Percentiles rank a stretch among this genome's conserved stretches.
These are phyloP conservation scores for Mycena amicta DNA, from an alignment of 768 basidiomycete genomes.

Conservation along the genomic window DNA sequence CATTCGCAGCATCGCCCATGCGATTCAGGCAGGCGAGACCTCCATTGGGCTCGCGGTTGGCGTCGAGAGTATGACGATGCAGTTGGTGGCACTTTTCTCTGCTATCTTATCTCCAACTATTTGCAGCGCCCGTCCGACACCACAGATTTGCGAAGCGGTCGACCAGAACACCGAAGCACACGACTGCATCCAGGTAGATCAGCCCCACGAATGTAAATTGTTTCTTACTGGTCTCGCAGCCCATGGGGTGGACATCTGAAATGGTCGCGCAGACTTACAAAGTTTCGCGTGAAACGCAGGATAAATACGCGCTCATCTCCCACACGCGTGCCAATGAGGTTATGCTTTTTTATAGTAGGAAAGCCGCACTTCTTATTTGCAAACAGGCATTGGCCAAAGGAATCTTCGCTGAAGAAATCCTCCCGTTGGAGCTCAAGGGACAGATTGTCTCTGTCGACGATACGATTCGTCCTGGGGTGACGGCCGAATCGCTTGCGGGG, in stretches of 20 bases:
- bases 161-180: conserved; percentile 62
- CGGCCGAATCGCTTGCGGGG: conserved; percentile 69
- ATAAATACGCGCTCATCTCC: conserved; percentile 86
- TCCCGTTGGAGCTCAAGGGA: conserved; percentile 80
- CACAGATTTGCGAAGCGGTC: conserved; percentile 61
- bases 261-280: conserved; percentile 82
- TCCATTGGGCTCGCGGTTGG: conserved; percentile 86
- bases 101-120: conserved; percentile 3
- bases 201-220: background rate
- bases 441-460: conserved; percentile 73
- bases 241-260: conserved; percentile 96
- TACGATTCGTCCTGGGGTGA: conserved; percentile 85
- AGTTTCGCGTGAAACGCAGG: conserved; percentile 81
- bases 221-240: conserved; percentile 41
- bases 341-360: background rate
- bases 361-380: background rate
- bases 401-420: conserved; percentile 84
- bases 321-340: conserved; percentile 80
- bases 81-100: conserved; percentile 54
- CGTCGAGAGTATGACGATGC: conserved; percentile 81
- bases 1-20: conserved; percentile 87
- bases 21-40: conserved; percentile 81
- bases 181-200: conserved; percentile 71
- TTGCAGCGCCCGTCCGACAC: conserved; percentile 71
- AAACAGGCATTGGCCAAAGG: conserved; percentile 65